phyloP scores from a whole-genome alignment of 1,284 basidiomycete species.

The Thecaphora frezii region DNA sequence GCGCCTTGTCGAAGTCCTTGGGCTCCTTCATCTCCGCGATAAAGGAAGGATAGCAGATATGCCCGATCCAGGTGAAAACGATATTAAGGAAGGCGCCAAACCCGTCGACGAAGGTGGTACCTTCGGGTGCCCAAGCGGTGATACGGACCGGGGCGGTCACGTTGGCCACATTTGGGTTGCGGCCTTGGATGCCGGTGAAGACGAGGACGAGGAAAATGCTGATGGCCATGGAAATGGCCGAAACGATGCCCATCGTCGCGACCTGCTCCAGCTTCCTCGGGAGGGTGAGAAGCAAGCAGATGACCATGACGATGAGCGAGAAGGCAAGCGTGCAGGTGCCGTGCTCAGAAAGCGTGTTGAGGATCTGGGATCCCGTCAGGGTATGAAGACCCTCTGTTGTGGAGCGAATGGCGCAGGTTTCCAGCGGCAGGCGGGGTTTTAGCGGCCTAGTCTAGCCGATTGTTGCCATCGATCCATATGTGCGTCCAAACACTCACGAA shows the following conservation, averaged over 20 bases:
- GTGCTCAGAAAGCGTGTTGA: constrained; percentile 67
- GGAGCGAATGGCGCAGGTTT: too few species aligned
- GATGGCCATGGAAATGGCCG: constrained; percentile 49
- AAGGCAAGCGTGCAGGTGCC: constrained; percentile 67
- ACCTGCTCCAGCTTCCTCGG: constrained; percentile 51
- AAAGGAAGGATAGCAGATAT: constrained; percentile 64
- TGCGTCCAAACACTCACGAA: constrained; percentile 4
- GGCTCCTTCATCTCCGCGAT: constrained; percentile 68
- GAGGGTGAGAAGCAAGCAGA: constrained; percentile 42
- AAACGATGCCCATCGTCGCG: constrained; percentile 44
- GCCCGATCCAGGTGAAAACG: constrained; percentile 68
- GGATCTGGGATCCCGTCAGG: constrained; percentile 60
- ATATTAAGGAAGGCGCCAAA: constrained; percentile 62
- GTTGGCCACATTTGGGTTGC: constrained; percentile 26
- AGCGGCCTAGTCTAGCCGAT: too few species aligned
- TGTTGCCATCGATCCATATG: too few species aligned
- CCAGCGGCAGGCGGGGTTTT: neutral
- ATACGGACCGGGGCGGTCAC: constrained; percentile 34
- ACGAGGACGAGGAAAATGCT: constrained; percentile 45
- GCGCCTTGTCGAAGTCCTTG: constrained; percentile 68
- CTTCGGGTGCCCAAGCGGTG: constrained; percentile 43
- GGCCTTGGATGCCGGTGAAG: constrained; percentile 41
- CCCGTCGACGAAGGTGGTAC: constrained; percentile 67
- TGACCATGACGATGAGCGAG: constrained; percentile 59
- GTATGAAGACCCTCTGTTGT: constrained; percentile 46